Conservation (phyloP, 192 early-diverging fungal genomes). For the Gryganskiella cystojenkinii region DNA sequence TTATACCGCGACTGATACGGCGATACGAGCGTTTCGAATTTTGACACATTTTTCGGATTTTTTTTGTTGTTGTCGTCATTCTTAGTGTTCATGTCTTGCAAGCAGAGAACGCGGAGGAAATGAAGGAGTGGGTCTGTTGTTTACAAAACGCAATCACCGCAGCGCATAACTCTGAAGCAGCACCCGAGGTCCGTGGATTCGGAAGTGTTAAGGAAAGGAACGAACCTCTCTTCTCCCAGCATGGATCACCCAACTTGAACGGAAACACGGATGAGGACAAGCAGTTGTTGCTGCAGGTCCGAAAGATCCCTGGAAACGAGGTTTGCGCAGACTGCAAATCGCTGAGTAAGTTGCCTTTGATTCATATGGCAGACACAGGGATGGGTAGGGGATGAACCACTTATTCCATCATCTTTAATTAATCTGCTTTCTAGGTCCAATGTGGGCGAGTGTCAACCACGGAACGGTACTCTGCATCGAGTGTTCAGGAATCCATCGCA, state of each 20-base stretch:
- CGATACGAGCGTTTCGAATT: not conserved
- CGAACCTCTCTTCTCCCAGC: constrained; percentile 34
- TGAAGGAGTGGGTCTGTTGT: constrained; percentile 82
- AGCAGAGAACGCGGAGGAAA: constrained; percentile 75
- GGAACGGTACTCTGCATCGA: constrained; percentile 87
- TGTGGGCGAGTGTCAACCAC: constrained; percentile 89
- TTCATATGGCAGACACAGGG: not conserved
- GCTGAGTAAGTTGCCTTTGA: constrained; percentile 50
- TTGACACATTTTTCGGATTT: not conserved
- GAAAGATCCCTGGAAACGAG: constrained; percentile 63
- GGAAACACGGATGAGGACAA: constrained; percentile 56
- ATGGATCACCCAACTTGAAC: constrained; percentile 47
- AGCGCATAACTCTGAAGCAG: constrained; percentile 63
- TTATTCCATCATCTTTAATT: too few relatives aligned
- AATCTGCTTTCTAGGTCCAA: constrained; percentile 62
- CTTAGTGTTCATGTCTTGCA: constrained; percentile 76
- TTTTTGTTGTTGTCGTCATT: not conserved
- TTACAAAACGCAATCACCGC: constrained; percentile 67
- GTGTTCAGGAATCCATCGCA: constrained; percentile 93
- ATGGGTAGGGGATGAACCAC: too few relatives aligned
- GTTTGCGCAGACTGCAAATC: constrained; percentile 66
- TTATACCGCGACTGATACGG: not conserved
- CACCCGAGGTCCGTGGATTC: constrained; percentile 50
- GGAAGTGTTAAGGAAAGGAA: constrained; percentile 22
- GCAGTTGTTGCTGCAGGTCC: constrained; percentile 51